Evolutionary conservation across 495 filamentous ascomycete genomes (phyloP), one percentile per base, ranked within the genome.

Genomic region (Podospora pseudoanserina): DNA sequence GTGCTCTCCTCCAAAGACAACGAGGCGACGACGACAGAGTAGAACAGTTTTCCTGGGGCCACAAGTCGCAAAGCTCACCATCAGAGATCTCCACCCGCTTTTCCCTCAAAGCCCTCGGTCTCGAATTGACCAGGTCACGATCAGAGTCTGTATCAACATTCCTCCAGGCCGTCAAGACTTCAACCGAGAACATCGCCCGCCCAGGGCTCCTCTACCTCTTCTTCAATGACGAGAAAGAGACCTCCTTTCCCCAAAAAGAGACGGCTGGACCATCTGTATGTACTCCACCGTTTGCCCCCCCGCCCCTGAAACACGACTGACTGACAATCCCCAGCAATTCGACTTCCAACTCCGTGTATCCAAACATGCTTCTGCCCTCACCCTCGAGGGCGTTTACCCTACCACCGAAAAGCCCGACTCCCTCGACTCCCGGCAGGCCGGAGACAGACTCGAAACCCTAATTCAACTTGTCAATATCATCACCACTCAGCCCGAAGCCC

Each of bases 31-130:
- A 73, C 30, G 28, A 63, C 15, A 62, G n/a, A 4, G 59, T 73
- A 5, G 65, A 68, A 2, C 28, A 63, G 26, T 60, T 71, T 53
- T 28, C 32, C 18, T 73, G 71, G 71, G 68, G 71, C 18, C 60
- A 54, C 27, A 67, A 61, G 30, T 64, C 55, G 16, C 19, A 15
- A 5, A 53, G 59, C n/a, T 49, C 39, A 13, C 67, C 59, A 2
- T 7, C 64, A 15, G 67, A 65, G 49, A 55, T 56, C 7, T 28
- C 54, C 18, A 9, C 32, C 39, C 67, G 32, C 2, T 67, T 72
- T 23, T 64, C 44, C 6, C 56, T 72, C 18, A 65, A 56, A 7
- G 44, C 19, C 5, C 28, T 65, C 11, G 70, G 60, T 4, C 39
- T 67, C 4, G 67, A 69, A 23, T 44, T 70, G 18, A 64, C 32